Evolutionary conservation across 2,329 filamentous ascomycete species (phyloP).

Genomic region (Aspergillus intermedius): DNA sequence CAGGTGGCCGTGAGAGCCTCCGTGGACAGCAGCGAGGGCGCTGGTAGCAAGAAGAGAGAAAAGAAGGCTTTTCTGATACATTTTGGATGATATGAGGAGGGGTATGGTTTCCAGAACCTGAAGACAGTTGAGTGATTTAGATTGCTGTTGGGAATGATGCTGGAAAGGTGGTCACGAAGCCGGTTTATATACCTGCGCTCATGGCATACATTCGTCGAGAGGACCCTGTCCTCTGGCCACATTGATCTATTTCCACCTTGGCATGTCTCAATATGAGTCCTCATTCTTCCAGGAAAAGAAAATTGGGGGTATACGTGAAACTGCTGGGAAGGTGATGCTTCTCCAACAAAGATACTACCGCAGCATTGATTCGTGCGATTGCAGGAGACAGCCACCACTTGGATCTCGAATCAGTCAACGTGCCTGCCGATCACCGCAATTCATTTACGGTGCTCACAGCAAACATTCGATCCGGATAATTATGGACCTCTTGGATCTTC

Average conservation of each 20-base stretch:
- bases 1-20: conserved; percentile 3
- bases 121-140: background rate
- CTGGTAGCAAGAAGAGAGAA: conserved; percentile 1
- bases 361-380: too few species aligned
- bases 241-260: background rate
- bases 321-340: background rate
- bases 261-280: background rate
- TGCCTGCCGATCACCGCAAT: too few species aligned
- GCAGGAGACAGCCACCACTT: too few species aligned
- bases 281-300: background rate
- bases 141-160: background rate
- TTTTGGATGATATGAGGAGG: background rate
- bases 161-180: background rate
- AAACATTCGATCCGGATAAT: too few species aligned
- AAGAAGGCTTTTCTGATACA: background rate
- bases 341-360: too few species aligned
- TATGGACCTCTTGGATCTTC: too few species aligned
- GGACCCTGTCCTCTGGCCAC: too few species aligned
- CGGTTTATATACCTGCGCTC: too few species aligned
- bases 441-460: too few species aligned
- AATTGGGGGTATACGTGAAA: background rate
- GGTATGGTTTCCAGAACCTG: too few species aligned
- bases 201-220: too few species aligned
- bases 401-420: too few species aligned
- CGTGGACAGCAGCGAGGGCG: conserved; percentile 2